Conservation (phyloP, 805 yeast species). For the Wickerhamiella australiensis region DNA sequence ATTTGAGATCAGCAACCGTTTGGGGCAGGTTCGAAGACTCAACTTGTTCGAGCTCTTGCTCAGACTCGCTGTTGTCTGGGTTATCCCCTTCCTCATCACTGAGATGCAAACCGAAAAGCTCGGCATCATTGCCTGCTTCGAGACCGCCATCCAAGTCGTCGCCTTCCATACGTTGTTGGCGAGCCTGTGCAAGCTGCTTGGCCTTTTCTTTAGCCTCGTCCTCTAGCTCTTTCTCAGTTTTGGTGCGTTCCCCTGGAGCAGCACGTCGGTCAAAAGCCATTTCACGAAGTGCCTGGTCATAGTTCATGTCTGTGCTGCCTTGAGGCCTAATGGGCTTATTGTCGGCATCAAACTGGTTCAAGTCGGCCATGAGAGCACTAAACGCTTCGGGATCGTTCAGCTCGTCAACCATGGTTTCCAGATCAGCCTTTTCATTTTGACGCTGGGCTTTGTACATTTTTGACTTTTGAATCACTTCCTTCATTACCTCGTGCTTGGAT, state of each 20-base stretch:
- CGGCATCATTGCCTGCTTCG: constrained; percentile 32
- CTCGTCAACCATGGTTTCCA: constrained; percentile 28
- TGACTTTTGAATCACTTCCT: constrained; percentile 34
- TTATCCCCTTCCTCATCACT: constrained; percentile 12
- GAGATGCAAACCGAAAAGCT: constrained; percentile 27
- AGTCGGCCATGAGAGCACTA: constrained; percentile 26
- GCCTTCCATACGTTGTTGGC: constrained; percentile 31
- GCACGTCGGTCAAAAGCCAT: constrained; percentile 34
- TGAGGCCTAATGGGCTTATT: constrained; percentile 1
- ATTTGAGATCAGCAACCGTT: constrained; percentile 11
- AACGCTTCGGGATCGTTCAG: constrained; percentile 29
- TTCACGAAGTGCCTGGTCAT: constrained; percentile 30
- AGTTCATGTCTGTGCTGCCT: constrained; percentile 17
- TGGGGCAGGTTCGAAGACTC: constrained; percentile 13
- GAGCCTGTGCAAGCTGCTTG: constrained; percentile 27
- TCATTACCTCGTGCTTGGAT: constrained; percentile 34
- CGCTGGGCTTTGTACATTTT: constrained; percentile 33
- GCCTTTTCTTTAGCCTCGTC: constrained; percentile 27
- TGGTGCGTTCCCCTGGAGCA: constrained; percentile 33
- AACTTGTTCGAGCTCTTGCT: constrained; percentile 30
- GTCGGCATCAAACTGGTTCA: constrained; percentile 15
- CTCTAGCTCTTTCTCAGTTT: constrained; percentile 33
- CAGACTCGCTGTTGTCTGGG: constrained; percentile 33
- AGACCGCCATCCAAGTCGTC: constrained; percentile 28
- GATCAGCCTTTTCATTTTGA: constrained; percentile 31